Evolutionary conservation across 345 rosid genomes (phyloP).

Genomic region (Pelargonium nanum): DNA sequence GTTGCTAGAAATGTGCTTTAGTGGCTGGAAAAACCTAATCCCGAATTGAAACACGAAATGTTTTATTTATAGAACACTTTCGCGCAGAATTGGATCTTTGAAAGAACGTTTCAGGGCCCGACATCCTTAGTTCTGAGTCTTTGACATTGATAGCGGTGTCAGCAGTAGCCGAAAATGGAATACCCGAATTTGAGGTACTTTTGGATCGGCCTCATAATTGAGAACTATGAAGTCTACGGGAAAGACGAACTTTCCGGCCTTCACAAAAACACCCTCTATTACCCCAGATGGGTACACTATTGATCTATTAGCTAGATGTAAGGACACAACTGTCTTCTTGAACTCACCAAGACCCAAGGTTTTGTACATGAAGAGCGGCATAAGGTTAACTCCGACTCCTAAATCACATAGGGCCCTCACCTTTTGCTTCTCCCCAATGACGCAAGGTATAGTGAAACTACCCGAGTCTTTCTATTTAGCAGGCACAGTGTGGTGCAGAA

Average conservation of each 20-base stretch:
- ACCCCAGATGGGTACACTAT: background rate
- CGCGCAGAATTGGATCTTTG: no score
- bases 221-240: background rate
- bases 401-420: background rate
- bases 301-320: background rate
- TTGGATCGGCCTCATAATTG: no score
- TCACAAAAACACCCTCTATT: slow-evolving; percentile 1
- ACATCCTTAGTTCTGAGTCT: no score
- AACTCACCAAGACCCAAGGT: background rate
- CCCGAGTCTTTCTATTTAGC: background rate
- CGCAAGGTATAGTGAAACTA: slow-evolving; percentile 4
- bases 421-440: background rate
- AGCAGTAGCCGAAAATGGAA: no score
- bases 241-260: background rate
- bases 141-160: no score
- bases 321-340: background rate
- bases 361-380: background rate
- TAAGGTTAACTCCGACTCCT: background rate
- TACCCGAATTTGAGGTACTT: no score
- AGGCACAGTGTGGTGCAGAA: no score
- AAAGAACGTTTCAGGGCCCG: no score
- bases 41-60: no score
- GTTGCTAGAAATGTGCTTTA: no score
- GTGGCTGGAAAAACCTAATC: no score
- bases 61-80: no score